A percentile compares a stretch with the other conserved stretches of the same genome.
These are phyloP conservation scores for Ziziphus jujuba DNA, from an alignment of 306 rosid species.

Conservation along the genomic window DNA sequence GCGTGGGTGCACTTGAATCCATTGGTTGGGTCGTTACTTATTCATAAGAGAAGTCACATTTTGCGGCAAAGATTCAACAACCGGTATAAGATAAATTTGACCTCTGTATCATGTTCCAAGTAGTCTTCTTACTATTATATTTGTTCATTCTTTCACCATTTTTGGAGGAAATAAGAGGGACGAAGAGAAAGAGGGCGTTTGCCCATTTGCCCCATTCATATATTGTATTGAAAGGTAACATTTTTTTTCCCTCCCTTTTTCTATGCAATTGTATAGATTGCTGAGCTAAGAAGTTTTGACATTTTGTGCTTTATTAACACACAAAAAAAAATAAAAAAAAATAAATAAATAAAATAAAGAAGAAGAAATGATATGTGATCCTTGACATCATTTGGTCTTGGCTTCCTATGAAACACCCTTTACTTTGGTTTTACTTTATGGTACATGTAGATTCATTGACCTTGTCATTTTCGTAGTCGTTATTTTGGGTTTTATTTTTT, in stretches of 20 bases:
- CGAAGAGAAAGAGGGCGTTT: conserved; percentile 3
- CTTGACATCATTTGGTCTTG: conserved; percentile 11
- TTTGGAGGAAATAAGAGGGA: conserved; percentile 10
- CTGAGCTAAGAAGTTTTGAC: not conserved
- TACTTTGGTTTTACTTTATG: no score
- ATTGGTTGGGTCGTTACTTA: conserved; percentile 26
- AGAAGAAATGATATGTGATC: conserved; percentile 2
- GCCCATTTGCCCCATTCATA: conserved; percentile 32
- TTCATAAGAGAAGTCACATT: conserved; percentile 21
- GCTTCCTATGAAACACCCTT: no score
- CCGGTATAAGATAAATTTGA: conserved; percentile 40
- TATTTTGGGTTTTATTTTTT: no score
- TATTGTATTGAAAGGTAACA: conserved; percentile 13
- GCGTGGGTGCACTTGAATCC: conserved; percentile 28
- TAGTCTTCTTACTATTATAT: conserved; percentile 32
- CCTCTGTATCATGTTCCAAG: conserved; percentile 29
- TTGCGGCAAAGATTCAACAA: conserved; percentile 29
- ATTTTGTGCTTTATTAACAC: no score
- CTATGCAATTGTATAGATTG: conserved; percentile 27
- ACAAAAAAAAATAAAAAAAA: no score
- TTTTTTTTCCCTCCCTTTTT: conserved; percentile 23
- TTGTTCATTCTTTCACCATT: conserved; percentile 43
- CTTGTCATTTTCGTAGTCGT: no score
- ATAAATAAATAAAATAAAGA: no score
- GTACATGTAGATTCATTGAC: no score